Base-by-base conservation (phyloP, 768 basidiomycete species). In the Rhodotorula babjevae region DNA sequence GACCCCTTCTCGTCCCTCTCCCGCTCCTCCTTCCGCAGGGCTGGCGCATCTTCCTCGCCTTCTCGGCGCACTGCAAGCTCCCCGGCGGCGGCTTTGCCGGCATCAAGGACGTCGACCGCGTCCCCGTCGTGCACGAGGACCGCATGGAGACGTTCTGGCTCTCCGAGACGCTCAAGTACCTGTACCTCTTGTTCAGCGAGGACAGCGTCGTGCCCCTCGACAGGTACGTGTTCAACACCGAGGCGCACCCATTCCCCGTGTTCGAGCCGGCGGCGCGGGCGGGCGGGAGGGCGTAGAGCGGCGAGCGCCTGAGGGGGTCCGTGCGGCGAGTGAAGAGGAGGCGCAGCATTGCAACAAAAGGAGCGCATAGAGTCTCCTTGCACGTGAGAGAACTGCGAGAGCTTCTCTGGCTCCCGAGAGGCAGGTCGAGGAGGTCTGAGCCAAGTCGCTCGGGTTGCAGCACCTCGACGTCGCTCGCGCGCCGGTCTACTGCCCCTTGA, bases 121-220 rank as follows among this genome's bases (percentile, higher is more conserved):
- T 88, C 18, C 88, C 89, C 0, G 86, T 84, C 3, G 82, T 83
- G 78, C 83, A 86, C 68, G 89, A 92, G 73, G 92, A 97, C 81
- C 89, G 90, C 80, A 95, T 96, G 93, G 93, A 97, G 82, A 93
- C 93, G 21, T 96, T 94, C 83, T 86, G 93, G 81, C 84, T 96
- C 84, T 91, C 90, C 76, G 91, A 93, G 81, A 93, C 91, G 12
- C 81, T 93, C 71, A 93, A 97, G 81, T 96, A 96, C 81, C 84
- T 98, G 31, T 96, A 89, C 80, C 81, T 95, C 74, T 82, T 96
- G 9, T 98, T 95, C 80, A 86, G 88, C 67, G 90, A 92, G 77
- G 84, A 85, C 14, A 83, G 80, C 42, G 85, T 88, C n/a, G 81
- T 95, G 55, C 88, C 93, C 2, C 79, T 95, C 69, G 85, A 87